Evolutionary conservation across 139 green algal genomes (phyloP).

Genomic region (Desmodesmus armatus): DNA sequence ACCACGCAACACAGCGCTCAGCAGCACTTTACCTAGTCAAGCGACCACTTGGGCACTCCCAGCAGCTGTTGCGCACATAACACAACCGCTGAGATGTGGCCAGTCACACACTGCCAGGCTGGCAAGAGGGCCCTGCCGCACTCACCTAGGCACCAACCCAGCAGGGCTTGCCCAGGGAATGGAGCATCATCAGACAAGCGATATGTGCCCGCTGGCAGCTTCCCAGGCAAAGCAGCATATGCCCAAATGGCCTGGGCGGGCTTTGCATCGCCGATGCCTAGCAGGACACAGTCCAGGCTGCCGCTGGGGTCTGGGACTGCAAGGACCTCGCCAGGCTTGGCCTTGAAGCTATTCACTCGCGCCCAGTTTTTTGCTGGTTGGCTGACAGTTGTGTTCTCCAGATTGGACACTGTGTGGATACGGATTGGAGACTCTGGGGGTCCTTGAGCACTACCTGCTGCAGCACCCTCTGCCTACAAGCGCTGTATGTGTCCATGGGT

Average conservation of each 20-base stretch:
- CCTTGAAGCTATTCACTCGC: slow-evolving; percentile 10
- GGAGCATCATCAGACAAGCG: background rate
- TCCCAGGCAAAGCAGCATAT: slow-evolving; percentile 49
- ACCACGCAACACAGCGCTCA: too few species aligned
- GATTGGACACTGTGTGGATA: too few species aligned
- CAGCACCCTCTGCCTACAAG: too few species aligned
- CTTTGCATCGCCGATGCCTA: slow-evolving; percentile 22
- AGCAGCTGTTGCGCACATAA: too few species aligned
- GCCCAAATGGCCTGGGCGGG: slow-evolving; percentile 48
- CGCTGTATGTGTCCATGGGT: too few species aligned
- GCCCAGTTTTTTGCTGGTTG: background rate
- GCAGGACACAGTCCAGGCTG: slow-evolving; percentile 30
- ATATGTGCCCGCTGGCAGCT: slow-evolving; percentile 49
- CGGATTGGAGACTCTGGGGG: too few species aligned
- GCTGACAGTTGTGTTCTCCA: background rate
- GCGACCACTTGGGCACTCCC: too few species aligned
- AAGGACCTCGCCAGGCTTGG: slow-evolving; percentile 12
- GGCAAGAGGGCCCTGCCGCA: too few species aligned
- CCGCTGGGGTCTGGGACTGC: background rate
- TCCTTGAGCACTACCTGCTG: too few species aligned
- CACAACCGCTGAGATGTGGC: too few species aligned
- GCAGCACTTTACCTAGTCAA: too few species aligned
- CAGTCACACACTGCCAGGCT: too few species aligned
- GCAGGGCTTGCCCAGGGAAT: slow-evolving; percentile 25
- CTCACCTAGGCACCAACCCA: slow-evolving; percentile 53